Conservation (phyloP, 352 stramenopile species). For the Globisporangium recalcitrans region DNA sequence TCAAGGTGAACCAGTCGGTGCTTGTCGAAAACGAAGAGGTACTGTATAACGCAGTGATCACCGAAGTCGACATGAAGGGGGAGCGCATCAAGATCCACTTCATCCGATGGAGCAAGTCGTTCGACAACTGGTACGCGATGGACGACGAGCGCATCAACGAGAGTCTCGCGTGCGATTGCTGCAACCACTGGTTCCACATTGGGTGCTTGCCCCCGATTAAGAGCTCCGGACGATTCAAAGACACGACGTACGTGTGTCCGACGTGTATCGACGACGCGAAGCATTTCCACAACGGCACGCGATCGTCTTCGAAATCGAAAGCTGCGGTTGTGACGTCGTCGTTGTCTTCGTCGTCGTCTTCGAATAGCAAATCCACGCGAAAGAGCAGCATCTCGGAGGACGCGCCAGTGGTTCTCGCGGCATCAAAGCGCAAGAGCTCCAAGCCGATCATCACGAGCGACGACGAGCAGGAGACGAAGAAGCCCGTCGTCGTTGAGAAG, state of each 20-base stretch:
- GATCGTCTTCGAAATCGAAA: constrained; percentile 45
- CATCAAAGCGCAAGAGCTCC: constrained; percentile 25
- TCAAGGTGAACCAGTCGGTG: constrained; percentile 81
- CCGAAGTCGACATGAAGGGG: constrained; percentile 58
- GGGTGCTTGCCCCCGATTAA: constrained; percentile 81
- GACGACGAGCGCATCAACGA: constrained; percentile 88
- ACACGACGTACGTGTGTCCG: constrained; percentile 83
- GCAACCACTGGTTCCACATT: constrained; percentile 87
- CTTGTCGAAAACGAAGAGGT: constrained; percentile 84
- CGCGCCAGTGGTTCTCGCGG: background rate
- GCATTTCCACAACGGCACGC: constrained; percentile 61
- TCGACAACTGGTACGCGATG: constrained; percentile 87
- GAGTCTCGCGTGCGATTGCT: constrained; percentile 85
- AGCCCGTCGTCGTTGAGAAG: background rate
- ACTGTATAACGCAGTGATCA: constrained; percentile 85
- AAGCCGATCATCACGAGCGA: constrained; percentile 31
- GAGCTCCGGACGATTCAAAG: constrained; percentile 76
- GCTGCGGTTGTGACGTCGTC: constrained; percentile 13
- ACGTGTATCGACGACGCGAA: constrained; percentile 73
- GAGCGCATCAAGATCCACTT: constrained; percentile 88
- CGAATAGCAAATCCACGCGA: constrained; percentile 10
- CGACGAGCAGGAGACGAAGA: constrained; percentile 24
- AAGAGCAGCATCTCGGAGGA: constrained; percentile 23
- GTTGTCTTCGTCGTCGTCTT: background rate
- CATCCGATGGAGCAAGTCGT: constrained; percentile 81